Conservation (phyloP, 2,329 filamentous ascomycete species). For the Arthrobotrys entomopaga region DNA sequence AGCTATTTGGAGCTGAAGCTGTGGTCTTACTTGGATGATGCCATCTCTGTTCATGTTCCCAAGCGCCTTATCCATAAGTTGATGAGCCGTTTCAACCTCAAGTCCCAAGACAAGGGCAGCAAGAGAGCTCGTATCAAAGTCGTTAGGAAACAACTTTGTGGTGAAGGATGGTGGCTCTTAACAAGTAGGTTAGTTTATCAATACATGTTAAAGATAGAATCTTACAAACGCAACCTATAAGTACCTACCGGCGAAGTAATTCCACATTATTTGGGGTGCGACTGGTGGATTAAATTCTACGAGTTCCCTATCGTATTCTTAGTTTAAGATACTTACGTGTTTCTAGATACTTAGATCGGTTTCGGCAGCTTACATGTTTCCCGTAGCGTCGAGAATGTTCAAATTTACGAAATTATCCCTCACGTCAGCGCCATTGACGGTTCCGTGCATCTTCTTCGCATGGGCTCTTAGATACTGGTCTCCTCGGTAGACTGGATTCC, state of each 20-base stretch:
- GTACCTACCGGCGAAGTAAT: not conserved
- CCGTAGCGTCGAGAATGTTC: not conserved
- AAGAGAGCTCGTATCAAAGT: slow-evolving; percentile 3
- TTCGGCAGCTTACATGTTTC: not conserved
- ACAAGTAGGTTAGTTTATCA: too few relatives aligned
- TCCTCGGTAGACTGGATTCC: too few relatives aligned
- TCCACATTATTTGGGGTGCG: not conserved
- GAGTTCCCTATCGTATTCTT: not conserved
- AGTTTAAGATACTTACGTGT: too few relatives aligned
- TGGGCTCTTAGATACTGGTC: too few relatives aligned
- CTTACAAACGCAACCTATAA: too few relatives aligned
- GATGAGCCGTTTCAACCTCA: not conserved
- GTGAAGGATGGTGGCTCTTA: too few relatives aligned
- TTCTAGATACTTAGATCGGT: not conserved
- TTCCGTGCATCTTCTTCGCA: not conserved
- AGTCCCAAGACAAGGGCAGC: not conserved
- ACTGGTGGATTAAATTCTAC: not conserved
- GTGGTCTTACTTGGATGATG: not conserved
- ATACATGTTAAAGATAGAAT: too few relatives aligned
- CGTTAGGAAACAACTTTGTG: slow-evolving; percentile 2
- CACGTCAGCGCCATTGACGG: not conserved
- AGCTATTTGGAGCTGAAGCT: too few relatives aligned
- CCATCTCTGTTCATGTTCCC: slow-evolving; percentile 1
- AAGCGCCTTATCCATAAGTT: not conserved
- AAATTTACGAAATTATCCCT: slow-evolving; percentile 3